Evolutionary conservation across 2,329 filamentous ascomycete species (phyloP), one percentile per base, ranked within the genome.

Genomic region (Fusarium annulatum): DNA sequence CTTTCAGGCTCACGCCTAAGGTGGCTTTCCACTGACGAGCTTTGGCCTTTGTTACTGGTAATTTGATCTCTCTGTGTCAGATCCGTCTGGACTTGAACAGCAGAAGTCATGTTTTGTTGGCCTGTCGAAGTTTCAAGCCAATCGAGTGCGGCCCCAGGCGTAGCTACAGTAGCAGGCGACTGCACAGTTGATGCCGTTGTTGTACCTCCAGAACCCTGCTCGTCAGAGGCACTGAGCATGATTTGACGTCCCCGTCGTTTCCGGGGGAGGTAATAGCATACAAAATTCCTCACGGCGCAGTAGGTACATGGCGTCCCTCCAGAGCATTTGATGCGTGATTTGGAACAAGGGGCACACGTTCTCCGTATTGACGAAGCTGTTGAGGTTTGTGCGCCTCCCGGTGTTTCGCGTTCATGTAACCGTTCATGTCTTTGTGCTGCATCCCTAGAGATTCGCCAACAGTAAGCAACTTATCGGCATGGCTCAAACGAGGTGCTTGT

Each of bases 401-500:
- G 15, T 11, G 46, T n/a, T 18, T 33, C 19, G 2, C 46, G 21
- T n/a, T 7, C 11, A 36, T 51, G n/a, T 19, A 51, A 2, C 3
- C 48, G 11, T 2, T 51, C 30, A 14, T 51, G 48, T 19, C 48
- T 30, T 19, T 51, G 48, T 19, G 48, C 48, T 0, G 48, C 28
- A 19, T 51, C 48, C 15, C 30, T 51, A 1, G 11, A 14, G 0
- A 5, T 7, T 11, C 3, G 2, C 6, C 21, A 30, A n/a, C 5
- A 19, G 15, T 12, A 7, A 36, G 14, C 4, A 14, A 51, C 2
- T 23, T 10, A 3, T 15, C 2, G 11, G 7, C 5, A 34, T 51
- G 10, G 3, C 16, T 18, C 4, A n/a, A 12, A n/a, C 6, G 7
- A 9, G 4, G 2, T 18, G 14, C 3, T 49, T 30, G 19, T 30